phyloP scores from a whole-genome alignment of 108 stramenopile genomes.

The Poteriospumella lacustris region DNA sequence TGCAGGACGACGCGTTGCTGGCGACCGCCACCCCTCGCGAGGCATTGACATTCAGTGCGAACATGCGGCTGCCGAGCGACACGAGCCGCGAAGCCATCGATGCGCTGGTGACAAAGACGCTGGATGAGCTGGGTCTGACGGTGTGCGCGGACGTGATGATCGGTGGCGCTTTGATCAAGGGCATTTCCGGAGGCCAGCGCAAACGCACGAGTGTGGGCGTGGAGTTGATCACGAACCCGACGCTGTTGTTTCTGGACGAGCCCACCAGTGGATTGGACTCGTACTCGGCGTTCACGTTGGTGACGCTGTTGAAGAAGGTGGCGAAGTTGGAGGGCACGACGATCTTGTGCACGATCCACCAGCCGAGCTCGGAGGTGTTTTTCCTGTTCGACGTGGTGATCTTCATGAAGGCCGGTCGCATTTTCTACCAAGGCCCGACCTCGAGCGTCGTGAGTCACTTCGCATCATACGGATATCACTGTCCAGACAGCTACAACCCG shows the following conservation, averaged over 20 bases:
- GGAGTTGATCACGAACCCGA: conserved; percentile 23
- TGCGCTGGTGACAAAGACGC: conserved; percentile 2
- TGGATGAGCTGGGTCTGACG: conserved; percentile 27
- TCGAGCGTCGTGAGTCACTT: background rate
- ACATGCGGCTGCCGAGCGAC: conserved; percentile 22
- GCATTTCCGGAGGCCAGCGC: conserved; percentile 57
- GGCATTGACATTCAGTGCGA: conserved; percentile 17
- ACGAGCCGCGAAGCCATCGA: background rate
- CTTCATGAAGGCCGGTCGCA: conserved; percentile 39
- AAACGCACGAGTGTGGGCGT: conserved; percentile 50
- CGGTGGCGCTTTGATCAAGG: conserved; percentile 45
- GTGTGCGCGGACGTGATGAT: conserved; percentile 36
- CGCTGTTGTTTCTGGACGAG: conserved; percentile 40
- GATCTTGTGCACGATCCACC: conserved; percentile 70
- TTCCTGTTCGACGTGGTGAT: conserved; percentile 60
- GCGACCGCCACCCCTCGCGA: conserved; percentile 30
- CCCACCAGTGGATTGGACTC: background rate
- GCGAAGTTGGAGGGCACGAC: conserved; percentile 42
- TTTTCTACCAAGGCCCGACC: conserved; percentile 14
- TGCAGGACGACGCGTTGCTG: conserved; percentile 34
- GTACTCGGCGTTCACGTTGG: background rate
- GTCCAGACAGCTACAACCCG: conserved; percentile 19
- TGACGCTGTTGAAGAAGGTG: conserved; percentile 7
- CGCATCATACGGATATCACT: background rate
- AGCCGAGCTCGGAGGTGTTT: conserved; percentile 68